phyloP scores from a whole-genome alignment of 441 rosid species.

The Metrosideros polymorpha region DNA sequence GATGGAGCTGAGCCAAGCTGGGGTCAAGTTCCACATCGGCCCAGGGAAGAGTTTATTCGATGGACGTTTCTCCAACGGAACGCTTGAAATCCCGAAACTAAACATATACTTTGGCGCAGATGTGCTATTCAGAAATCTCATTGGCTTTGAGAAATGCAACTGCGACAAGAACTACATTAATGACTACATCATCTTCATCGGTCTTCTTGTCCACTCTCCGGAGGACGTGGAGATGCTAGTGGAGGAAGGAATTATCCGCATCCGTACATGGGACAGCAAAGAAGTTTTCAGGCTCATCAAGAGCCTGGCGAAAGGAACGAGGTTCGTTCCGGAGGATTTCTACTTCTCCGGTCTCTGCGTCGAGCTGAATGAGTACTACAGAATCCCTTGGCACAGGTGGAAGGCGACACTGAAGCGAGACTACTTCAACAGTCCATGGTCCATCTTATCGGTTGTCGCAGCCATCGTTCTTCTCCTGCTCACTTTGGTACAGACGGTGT shows the following conservation, averaged over 20 bases:
- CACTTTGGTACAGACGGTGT: not conserved
- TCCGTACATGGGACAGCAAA: not conserved
- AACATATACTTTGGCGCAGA: not conserved
- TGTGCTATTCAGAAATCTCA: not conserved
- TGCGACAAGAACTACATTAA: not conserved
- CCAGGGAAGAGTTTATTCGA: not conserved
- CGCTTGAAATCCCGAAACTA: not conserved
- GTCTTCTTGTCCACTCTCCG: not conserved
- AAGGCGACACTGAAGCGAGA: not conserved
- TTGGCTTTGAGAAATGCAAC: not conserved
- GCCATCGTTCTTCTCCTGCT: not conserved
- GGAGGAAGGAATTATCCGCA: not conserved
- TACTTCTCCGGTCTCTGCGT: not conserved
- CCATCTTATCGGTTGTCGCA: not conserved
- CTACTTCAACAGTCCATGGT: not conserved
- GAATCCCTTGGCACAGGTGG: not conserved
- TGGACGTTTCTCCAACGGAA: accelerated
- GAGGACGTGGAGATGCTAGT: not conserved
- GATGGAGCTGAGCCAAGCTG: not conserved
- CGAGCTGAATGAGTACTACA: not conserved
- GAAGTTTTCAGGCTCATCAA: not conserved
- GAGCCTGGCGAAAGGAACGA: not conserved
- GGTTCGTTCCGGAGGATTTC: not conserved
- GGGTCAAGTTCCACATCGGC: not conserved
- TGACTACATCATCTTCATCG: not conserved